Conservation (phyloP, 495 filamentous ascomycete species). For the Lepidopterella palustris region DNA sequence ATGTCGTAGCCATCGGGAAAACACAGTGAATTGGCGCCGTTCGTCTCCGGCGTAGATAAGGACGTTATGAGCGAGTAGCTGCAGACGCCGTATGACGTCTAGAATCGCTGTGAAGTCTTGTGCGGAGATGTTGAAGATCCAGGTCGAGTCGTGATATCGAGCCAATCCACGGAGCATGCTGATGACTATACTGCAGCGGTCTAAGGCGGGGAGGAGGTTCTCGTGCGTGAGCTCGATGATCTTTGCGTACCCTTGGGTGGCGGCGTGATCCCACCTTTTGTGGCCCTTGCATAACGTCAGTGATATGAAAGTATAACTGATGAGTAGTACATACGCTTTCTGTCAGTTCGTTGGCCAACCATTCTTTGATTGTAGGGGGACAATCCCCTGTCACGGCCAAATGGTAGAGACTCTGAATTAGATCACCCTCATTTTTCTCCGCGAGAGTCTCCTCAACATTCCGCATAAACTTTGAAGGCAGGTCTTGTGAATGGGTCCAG, state of each 20-base stretch:
- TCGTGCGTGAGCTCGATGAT: conserved; percentile 75
- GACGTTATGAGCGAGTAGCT: conserved; percentile 66
- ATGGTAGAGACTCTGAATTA: conserved; percentile 76
- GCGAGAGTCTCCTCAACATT: conserved; percentile 63
- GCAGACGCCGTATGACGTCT: conserved; percentile 41
- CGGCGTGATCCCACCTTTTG: conserved; percentile 91
- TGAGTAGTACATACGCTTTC: conserved; percentile 56
- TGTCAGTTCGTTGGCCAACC: conserved; percentile 77
- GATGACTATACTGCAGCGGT: conserved; percentile 74
- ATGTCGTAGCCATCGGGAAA: conserved; percentile 78
- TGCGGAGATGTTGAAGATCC: conserved; percentile 56
- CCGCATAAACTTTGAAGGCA: conserved; percentile 67
- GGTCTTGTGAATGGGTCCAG: conserved; percentile 74
- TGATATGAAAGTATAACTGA: neutral
- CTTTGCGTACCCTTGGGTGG: conserved; percentile 65
- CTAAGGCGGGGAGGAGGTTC: conserved; percentile 78
- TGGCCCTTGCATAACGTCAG: conserved; percentile 59
- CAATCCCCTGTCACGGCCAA: conserved; percentile 80
- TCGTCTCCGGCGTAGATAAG: conserved; percentile 68
- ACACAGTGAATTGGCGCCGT: conserved; percentile 66
- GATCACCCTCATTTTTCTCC: conserved; percentile 54
- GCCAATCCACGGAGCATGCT: conserved; percentile 81
- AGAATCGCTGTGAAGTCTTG: conserved; percentile 35
- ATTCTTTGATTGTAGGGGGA: conserved; percentile 69
- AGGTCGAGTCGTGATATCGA: conserved; percentile 64